Evolutionary conservation across 129 eudicot species (phyloP).

Genomic region (Saussurea involucrata): DNA sequence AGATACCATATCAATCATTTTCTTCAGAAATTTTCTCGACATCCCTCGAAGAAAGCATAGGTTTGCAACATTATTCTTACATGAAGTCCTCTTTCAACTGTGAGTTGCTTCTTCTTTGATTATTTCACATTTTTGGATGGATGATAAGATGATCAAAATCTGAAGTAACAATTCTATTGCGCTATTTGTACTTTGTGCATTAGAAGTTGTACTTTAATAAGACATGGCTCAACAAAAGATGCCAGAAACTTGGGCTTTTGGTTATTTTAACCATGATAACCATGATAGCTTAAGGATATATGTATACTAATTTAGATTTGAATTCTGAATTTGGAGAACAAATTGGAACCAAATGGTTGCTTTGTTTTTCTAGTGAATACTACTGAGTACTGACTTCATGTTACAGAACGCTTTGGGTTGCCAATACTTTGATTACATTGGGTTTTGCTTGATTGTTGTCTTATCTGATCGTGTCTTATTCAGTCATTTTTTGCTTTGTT

Average conservation of each 20-base stretch:
- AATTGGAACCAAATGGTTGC: not conserved
- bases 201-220: not conserved
- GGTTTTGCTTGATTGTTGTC: not conserved
- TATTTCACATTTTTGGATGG: conserved; percentile 3
- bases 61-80: not conserved
- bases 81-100: conserved; percentile 4
- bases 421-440: not conserved
- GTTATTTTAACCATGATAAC: not conserved
- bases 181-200: not conserved
- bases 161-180: conserved; percentile 5
- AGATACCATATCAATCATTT: conserved; percentile 6
- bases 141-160: not conserved
- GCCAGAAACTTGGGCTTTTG: not conserved
- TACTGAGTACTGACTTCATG: not conserved
- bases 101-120: conserved; percentile 5
- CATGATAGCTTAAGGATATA: not conserved
- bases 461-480: not conserved
- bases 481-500: not conserved
- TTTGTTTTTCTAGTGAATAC: not conserved
- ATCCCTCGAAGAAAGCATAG: not conserved
- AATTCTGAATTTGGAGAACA: not conserved
- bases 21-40: not conserved
- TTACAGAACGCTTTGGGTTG: not conserved
- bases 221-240: not conserved
- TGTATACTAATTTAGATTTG: not conserved